These are phyloP conservation scores for Nicotiana noctiflora DNA, from an alignment of 257 asterid genomes.

Conservation along the genomic window DNA sequence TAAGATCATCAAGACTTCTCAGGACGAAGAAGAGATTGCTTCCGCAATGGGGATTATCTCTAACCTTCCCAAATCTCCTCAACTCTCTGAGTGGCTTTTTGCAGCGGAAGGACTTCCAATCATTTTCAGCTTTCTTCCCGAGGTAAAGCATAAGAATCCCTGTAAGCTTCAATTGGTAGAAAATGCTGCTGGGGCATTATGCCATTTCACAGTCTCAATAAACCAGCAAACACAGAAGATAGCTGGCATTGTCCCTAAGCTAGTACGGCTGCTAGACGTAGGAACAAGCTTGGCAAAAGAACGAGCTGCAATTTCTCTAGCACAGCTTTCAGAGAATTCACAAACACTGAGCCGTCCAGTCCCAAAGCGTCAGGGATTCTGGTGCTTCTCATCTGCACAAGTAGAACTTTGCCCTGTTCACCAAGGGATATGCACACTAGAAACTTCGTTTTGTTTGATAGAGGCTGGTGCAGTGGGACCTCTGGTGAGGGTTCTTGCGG, in stretches of 20 bases:
- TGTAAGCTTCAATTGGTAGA: slow-evolving; percentile 30
- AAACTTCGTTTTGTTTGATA: slow-evolving; percentile 50
- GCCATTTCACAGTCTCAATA: slow-evolving; percentile 38
- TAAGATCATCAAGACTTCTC: slow-evolving; percentile 29
- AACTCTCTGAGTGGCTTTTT: slow-evolving; percentile 44
- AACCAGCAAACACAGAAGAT: slow-evolving; percentile 33
- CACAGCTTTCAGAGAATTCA: slow-evolving; percentile 48
- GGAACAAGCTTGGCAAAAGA: slow-evolving; percentile 37
- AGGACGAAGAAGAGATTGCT: slow-evolving; percentile 42
- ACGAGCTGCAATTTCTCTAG: slow-evolving; percentile 41
- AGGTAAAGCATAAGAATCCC: slow-evolving; percentile 17
- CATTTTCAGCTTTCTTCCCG: slow-evolving; percentile 24
- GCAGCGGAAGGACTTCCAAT: slow-evolving; percentile 32
- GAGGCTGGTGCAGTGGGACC: slow-evolving; percentile 47
- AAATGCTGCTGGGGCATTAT: slow-evolving; percentile 45
- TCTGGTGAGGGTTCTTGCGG: slow-evolving; percentile 38
- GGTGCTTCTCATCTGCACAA: slow-evolving; percentile 50
- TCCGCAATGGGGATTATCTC: slow-evolving; percentile 47
- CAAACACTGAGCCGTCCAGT: slow-evolving; percentile 29
- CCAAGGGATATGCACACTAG: slow-evolving; percentile 37
- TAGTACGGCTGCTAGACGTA: slow-evolving; percentile 40
- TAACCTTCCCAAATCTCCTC: slow-evolving; percentile 35
- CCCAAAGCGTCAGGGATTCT: slow-evolving; percentile 31
- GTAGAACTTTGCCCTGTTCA: slow-evolving; percentile 49
- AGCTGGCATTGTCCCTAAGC: slow-evolving; percentile 35